Conservation (phyloP, 306 rosid genomes). For the Pterocarpus macrocarpus region DNA sequence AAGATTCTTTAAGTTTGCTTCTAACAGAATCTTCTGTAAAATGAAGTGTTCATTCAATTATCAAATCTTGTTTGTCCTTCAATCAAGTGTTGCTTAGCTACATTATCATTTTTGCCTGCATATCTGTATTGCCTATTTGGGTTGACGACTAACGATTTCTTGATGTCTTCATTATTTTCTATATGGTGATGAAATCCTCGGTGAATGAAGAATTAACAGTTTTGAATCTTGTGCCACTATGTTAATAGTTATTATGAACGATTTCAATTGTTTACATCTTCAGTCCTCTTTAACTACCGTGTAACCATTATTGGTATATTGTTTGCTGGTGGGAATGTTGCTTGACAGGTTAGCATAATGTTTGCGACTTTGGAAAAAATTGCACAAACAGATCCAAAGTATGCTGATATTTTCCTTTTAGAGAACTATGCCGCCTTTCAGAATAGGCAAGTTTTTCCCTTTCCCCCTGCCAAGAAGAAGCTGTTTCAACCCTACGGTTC, state of each 20-base stretch:
- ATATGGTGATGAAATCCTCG: constrained; percentile 2
- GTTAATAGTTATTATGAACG: neutral
- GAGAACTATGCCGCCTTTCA: constrained; percentile 99
- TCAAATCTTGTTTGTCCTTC: too few species aligned
- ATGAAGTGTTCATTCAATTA: too few species aligned
- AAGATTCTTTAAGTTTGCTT: too few species aligned
- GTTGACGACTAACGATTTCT: constrained; percentile 8
- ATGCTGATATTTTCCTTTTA: constrained; percentile 85
- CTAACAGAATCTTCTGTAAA: too few species aligned
- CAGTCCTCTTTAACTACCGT: neutral
- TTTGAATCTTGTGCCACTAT: neutral
- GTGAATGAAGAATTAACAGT: constrained; percentile 4
- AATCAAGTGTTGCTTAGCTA: too few species aligned
- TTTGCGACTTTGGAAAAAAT: constrained; percentile 96
- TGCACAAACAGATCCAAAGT: constrained; percentile 92
- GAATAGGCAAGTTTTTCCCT: constrained; percentile 72
- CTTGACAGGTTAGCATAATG: constrained; percentile 91
- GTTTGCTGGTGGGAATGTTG: constrained; percentile 43
- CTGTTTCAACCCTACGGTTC: neutral
- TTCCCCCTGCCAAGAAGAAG: constrained; percentile 13
- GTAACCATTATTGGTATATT: neutral
- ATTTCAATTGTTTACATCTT: constrained; percentile 29
- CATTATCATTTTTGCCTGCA: neutral
- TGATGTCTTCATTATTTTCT: constrained; percentile 26
- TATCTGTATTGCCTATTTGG: neutral